phyloP scores from a whole-genome alignment of 169 alveolate species.

The Amoebophrya sp. region DNA sequence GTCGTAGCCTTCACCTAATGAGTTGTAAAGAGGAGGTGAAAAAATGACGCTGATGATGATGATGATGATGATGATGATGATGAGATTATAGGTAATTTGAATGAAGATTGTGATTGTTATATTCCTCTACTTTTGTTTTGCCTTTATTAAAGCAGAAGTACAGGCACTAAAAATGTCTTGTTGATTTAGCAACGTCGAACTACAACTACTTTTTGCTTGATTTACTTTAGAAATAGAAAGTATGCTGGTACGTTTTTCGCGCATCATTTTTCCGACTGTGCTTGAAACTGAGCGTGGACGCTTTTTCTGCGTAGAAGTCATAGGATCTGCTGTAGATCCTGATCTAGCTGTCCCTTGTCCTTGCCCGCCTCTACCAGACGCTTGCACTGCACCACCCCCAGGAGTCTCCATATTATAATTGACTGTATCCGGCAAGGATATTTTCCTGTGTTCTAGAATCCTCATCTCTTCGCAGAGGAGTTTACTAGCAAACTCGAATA shows the following conservation, averaged over 20 bases:
- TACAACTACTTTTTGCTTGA: no score
- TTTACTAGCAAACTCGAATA: background rate
- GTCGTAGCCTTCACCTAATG: background rate
- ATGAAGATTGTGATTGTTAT: background rate
- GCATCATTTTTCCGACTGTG: background rate
- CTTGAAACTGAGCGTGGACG: background rate
- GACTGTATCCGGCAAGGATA: constrained; percentile 9
- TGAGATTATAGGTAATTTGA: background rate
- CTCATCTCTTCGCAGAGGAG: background rate
- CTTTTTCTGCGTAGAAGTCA: no score
- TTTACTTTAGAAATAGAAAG: background rate
- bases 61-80: background rate
- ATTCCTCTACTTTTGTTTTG: background rate
- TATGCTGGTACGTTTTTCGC: background rate
- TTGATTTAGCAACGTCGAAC: no score
- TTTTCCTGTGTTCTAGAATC: background rate
- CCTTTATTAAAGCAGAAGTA: no score
- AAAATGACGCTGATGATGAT: background rate
- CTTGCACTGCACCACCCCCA: background rate
- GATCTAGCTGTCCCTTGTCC: background rate
- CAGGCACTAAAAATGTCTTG: no score
- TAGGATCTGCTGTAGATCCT: background rate
- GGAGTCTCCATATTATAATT: background rate
- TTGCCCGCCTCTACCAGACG: background rate
- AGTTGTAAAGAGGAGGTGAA: background rate